Conservation (phyloP, 495 filamentous ascomycete species). For the Daldinia grandis region DNA sequence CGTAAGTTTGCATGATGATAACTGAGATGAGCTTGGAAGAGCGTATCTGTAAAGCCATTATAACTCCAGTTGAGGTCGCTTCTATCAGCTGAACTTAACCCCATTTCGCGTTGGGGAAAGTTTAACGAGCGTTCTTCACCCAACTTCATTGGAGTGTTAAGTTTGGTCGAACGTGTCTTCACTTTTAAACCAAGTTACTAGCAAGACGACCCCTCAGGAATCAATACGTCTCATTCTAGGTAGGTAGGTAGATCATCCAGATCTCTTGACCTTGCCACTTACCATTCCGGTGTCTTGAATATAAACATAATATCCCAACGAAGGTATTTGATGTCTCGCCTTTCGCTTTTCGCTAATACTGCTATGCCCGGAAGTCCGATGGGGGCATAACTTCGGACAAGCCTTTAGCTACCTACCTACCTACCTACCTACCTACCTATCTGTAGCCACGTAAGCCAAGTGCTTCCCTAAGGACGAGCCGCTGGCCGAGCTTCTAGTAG, state of each 20-base stretch:
- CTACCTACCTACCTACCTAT: neutral
- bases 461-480: too few species aligned
- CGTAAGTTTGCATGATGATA: neutral
- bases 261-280: neutral
- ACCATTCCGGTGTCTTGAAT: neutral
- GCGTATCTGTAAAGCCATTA: neutral
- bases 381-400: constrained; percentile 27
- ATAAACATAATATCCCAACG: neutral
- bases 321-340: constrained; percentile 12
- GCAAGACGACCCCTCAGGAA: neutral
- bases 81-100: neutral
- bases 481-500: too few species aligned
- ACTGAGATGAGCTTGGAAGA: neutral
- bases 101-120: neutral
- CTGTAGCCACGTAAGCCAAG: too few species aligned
- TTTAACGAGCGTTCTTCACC: neutral
- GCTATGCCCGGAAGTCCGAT: constrained; percentile 41
- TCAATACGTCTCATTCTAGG: neutral
- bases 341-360: constrained; percentile 10
- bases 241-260: too few species aligned
- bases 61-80: neutral
- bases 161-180: neutral
- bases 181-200: neutral
- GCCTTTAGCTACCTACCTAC: neutral
- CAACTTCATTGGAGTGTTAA: neutral